Evolutionary conservation across 768 basidiomycete species (phyloP).

Genomic region (Favolaschia claudopus): DNA sequence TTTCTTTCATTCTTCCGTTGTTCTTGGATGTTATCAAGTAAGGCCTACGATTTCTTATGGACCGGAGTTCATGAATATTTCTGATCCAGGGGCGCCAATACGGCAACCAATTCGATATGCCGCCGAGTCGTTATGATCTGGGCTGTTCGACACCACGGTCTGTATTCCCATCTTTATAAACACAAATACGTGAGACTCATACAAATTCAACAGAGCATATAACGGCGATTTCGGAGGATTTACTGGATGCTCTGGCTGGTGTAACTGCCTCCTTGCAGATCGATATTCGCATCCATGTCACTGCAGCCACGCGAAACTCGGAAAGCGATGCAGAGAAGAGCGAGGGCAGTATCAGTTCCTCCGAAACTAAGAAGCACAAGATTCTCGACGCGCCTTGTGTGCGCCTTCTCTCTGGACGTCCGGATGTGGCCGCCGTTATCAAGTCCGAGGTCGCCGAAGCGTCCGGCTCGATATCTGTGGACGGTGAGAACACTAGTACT

Average conservation of each 20-base stretch:
- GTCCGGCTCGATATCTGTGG: conserved; percentile 47
- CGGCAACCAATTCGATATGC: conserved; percentile 32
- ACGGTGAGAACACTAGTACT: conserved; percentile 42
- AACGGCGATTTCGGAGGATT: conserved; percentile 37
- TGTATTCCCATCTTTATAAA: too few relatives aligned
- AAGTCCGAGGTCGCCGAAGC: conserved; percentile 37
- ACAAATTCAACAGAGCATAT: conserved; percentile 41
- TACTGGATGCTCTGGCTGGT: conserved; percentile 23
- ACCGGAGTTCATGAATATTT: not conserved
- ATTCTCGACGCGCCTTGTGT: conserved; percentile 34
- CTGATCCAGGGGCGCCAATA: conserved; percentile 6
- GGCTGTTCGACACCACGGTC: conserved; percentile 47
- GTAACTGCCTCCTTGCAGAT: conserved; percentile 40
- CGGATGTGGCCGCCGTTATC: conserved; percentile 40
- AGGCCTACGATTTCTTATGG: conserved; percentile 7
- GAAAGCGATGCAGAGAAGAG: conserved; percentile 6
- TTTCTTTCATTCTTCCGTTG: conserved; percentile 51
- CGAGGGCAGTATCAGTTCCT: conserved; percentile 6
- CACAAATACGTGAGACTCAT: too few relatives aligned
- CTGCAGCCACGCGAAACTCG: conserved; percentile 2
- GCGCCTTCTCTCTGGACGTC: conserved; percentile 38
- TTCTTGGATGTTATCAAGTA: conserved; percentile 50
- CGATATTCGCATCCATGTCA: conserved; percentile 40
- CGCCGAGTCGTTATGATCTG: conserved; percentile 48
- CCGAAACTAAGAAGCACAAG: conserved; percentile 10